Base-by-base conservation (phyloP, 2,329 filamentous ascomycete species). In the Akanthomyces lecanii region DNA sequence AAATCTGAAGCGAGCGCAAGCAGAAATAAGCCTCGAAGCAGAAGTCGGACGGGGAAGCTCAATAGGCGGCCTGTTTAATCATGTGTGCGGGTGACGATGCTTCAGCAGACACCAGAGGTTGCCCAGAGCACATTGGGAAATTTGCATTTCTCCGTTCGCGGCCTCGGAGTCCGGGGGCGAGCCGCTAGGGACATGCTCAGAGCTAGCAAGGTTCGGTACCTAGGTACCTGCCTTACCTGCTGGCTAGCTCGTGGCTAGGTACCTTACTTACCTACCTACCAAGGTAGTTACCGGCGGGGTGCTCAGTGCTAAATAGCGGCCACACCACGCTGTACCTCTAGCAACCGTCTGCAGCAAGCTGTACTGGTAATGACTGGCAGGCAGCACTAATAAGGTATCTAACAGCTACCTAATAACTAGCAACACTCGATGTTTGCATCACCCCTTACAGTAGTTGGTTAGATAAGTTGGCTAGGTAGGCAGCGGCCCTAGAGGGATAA, bases 111-210 rank as follows among this genome's bases (percentile, higher is more conserved):
- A 56, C 52, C 48, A 45, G 64, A 64, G 66, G 66, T 66, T 69
- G 67, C 68, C 67, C 68, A 64, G 65, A 72, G 25, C 23, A 28
- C n/a, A 36, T 45, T 45, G 16, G 61, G 70, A 74, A 73, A 72
- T 71, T 73, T 70, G 68, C 67, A 66, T 68, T 70, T 61, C 73
- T 75, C 73, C 73, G 73, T 74, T 74, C 69, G 73, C 73, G 72
- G 71, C 71, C 71, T 75, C 73, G 73, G 67, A 74, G 71, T 71
- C 73, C 66, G 70, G 72, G 51, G 58, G 42, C 38, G 21, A 45
- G 58, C 44, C 47, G 42, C 30, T 21, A 45, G 42, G 42, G 12
- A 45, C 42, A 11, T 45, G 28, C 28, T 30, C 28, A 30, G 28
- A 30, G 28, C 28, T 45, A 45, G 11, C 42, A 16, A 45, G 42